phyloP scores from a whole-genome alignment of 371 early-diverging fungal genomes.

The Rhizomucor miehei region DNA sequence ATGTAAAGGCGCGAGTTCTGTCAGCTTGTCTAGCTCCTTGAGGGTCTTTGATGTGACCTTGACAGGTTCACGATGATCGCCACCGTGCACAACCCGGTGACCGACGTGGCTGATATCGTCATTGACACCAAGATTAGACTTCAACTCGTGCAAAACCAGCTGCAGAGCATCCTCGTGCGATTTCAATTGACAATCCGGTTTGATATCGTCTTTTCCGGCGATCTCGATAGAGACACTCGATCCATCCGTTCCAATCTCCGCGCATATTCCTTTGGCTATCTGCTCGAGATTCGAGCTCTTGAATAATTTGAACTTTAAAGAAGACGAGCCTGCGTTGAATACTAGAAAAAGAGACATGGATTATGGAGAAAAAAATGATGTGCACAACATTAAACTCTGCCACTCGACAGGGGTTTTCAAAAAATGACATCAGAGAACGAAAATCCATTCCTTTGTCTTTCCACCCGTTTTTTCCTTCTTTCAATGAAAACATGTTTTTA shows the following conservation, averaged over 20 bases:
- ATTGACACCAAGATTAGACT: neutral
- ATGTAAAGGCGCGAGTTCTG: conserved; percentile 39
- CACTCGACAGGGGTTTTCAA: too few relatives aligned
- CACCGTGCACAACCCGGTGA: conserved; percentile 39
- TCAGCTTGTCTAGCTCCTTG: conserved; percentile 21
- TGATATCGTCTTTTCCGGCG: neutral
- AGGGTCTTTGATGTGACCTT: conserved; percentile 16
- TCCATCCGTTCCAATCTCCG: conserved; percentile 16
- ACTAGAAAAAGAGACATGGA: too few relatives aligned
- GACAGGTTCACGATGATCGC: conserved; percentile 20
- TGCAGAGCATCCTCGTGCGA: conserved; percentile 13
- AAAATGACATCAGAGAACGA: too few relatives aligned
- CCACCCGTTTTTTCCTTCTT: too few relatives aligned
- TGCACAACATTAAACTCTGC: too few relatives aligned
- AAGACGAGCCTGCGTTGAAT: conserved; percentile 18
- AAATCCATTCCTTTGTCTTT: too few relatives aligned
- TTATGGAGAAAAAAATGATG: too few relatives aligned
- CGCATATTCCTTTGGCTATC: conserved; percentile 9
- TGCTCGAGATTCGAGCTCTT: conserved; percentile 1
- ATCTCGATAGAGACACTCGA: conserved; percentile 4
- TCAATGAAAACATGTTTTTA: too few relatives aligned
- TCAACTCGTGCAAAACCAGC: conserved; percentile 2
- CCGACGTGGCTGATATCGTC: conserved; percentile 8
- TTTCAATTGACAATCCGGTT: conserved; percentile 1
- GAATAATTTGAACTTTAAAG: conserved; percentile 22